Evolutionary conservation across 164 flowering plant species (phyloP).

Genomic region (Kalanchoe fedtschenkoi): DNA sequence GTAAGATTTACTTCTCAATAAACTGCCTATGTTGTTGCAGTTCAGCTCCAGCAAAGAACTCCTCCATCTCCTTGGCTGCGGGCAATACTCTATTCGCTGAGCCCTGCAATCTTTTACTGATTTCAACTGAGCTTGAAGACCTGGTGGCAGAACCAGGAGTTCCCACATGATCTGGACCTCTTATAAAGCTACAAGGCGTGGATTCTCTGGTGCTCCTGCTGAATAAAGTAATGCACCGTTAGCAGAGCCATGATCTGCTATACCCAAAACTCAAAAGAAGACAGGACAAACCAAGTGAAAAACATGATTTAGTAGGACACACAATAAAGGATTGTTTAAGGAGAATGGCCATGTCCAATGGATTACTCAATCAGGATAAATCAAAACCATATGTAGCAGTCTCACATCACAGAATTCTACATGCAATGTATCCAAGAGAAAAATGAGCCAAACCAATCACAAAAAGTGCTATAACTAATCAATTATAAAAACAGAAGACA

Average conservation of each 20-base stretch:
- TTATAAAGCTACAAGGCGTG: slow-evolving; percentile 40
- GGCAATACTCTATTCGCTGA: slow-evolving; percentile 20
- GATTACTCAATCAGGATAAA: too few relatives aligned
- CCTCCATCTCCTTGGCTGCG: slow-evolving; percentile 33
- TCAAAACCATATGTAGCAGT: too few relatives aligned
- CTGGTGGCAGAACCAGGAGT: slow-evolving; percentile 47
- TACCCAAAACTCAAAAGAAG: neutral
- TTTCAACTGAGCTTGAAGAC: slow-evolving; percentile 16
- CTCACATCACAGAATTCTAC: too few relatives aligned
- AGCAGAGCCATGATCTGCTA: neutral
- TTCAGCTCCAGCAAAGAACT: slow-evolving; percentile 35
- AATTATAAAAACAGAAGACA: too few relatives aligned
- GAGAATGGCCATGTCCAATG: too few relatives aligned
- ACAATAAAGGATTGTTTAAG: neutral
- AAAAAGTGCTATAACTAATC: too few relatives aligned
- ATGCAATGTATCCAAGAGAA: too few relatives aligned
- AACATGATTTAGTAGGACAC: neutral
- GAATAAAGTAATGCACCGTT: neutral
- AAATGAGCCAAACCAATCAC: too few relatives aligned
- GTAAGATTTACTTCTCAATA: slow-evolving; percentile 28
- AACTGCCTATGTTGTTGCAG: slow-evolving; percentile 29
- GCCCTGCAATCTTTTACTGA: slow-evolving; percentile 12
- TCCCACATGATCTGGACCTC: slow-evolving; percentile 24
- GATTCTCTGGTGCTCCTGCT: slow-evolving; percentile 43
- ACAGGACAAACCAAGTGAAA: neutral